Conservation (phyloP, 371 early-diverging fungal species). For the Ordospora colligata region DNA sequence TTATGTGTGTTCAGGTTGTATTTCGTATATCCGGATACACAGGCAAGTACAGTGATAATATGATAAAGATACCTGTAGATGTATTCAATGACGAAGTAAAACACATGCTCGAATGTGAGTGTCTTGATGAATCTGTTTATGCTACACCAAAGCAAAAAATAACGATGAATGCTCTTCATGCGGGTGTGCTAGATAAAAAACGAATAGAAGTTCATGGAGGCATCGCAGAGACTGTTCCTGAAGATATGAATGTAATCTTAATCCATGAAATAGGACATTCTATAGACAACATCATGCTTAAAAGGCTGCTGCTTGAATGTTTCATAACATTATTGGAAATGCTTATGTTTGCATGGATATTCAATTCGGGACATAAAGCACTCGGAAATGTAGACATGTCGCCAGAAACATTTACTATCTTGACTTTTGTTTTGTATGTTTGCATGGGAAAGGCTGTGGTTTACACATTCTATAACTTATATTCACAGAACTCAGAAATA, state of each 20-base stretch:
- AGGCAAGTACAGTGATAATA: constrained; percentile 7
- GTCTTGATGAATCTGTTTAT: constrained; percentile 51
- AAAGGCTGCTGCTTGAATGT: constrained; percentile 51
- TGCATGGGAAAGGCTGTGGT: constrained; percentile 42
- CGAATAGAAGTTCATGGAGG: constrained; percentile 60
- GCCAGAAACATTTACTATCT: constrained; percentile 43
- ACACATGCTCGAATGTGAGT: constrained; percentile 24
- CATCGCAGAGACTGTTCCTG: constrained; percentile 19
- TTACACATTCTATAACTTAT: constrained; percentile 52
- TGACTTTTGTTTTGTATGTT: constrained; percentile 47
- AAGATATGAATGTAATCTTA: constrained; percentile 54
- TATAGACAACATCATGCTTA: constrained; percentile 54
- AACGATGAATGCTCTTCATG: constrained; percentile 55
- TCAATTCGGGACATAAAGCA: constrained; percentile 20
- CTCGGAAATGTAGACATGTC: constrained; percentile 42
- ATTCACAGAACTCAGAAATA: constrained; percentile 57
- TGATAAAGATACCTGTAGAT: constrained; percentile 29
- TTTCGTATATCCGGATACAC: constrained; percentile 7
- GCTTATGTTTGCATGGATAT: constrained; percentile 31
- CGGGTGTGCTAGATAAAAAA: constrained; percentile 46
- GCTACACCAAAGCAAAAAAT: constrained; percentile 12
- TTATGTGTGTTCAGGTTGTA: not conserved
- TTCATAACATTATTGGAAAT: constrained; percentile 41
- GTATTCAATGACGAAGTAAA: constrained; percentile 47
- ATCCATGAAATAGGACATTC: constrained; percentile 62